Evolutionary conservation across 208 protist genomes (phyloP), one percentile per base, ranked within the genome.

Genomic region (Leishmania turanica): DNA sequence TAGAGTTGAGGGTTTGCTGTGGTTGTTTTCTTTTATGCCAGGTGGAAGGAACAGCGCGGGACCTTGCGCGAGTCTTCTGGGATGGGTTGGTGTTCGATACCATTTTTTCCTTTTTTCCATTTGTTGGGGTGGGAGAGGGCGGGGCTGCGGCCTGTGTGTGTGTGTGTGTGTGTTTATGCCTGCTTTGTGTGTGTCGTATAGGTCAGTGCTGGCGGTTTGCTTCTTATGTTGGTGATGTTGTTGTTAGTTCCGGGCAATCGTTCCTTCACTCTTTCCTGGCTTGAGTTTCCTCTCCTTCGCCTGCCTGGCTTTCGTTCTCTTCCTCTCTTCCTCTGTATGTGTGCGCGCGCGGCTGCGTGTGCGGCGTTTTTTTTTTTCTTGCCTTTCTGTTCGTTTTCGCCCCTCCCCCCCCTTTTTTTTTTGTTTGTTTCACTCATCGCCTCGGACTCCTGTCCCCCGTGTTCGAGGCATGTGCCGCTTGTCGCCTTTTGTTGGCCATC

Each of bases 61-160:
- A 17, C 21, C 24, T 13, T 49, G 34, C 15, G 21, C 17, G 68
- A 31, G 68, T 72, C 68, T 31, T 11, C 8, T 51, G 21, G 7
- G 27, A n/a, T 51, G 49, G 8, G 34, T 34, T 54, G 51, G 51
- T 21, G 1, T 21, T 54, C 51, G 15, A 54, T 37, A 7, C 21
- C 24, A 54, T 68, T 75, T 68, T 80, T 81, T 58, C 4, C 4
- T 13, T 56, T 75, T 66, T 73, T 51, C 6, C 42, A 4, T 42
- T 34, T 49, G n/a, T 45, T 37, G 40, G 3, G 45, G 45, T 0
- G 8, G 8, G 3, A 31, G 45, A 0, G 42, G 6, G 0, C 8
- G 45, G 45, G 45, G 8, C 45, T 49, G 45, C 8, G 8, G 45
- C 45, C 19, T 37, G 53, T 49, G n/a, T 56, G 24, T 40, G 37